phyloP scores from a whole-genome alignment of 2,329 filamentous ascomycete genomes.

The Lasiodiplodia gonubiensis region DNA sequence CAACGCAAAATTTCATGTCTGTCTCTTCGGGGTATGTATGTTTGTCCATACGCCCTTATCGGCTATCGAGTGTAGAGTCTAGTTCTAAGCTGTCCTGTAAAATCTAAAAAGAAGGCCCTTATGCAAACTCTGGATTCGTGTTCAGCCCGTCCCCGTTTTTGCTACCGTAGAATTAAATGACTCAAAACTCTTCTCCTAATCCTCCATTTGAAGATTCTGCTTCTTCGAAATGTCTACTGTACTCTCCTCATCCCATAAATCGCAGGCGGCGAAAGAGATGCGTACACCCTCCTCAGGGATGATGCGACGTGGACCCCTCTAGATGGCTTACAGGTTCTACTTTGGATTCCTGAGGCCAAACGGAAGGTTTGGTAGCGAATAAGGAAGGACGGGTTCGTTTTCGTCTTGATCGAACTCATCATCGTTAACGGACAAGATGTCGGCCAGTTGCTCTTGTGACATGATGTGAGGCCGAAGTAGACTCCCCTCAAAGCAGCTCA shows the following conservation, averaged over 20 bases:
- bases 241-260: background rate
- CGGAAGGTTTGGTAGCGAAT: background rate
- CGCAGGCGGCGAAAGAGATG: background rate
- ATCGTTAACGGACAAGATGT: background rate
- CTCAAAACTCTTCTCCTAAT: no score
- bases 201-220: no score
- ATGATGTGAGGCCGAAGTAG: background rate
- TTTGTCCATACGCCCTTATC: no score
- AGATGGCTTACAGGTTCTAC: background rate
- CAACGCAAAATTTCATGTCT: no score
- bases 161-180: no score
- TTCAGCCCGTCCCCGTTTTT: no score
- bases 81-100: no score
- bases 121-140: no score
- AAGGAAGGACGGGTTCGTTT: background rate
- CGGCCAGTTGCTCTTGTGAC: background rate
- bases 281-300: background rate
- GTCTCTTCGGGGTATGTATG: no score
- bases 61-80: no score
- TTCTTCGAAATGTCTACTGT: constrained; percentile 4
- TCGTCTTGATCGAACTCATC: background rate
- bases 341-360: background rate
- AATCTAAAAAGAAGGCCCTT: no score
- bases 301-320: background rate
- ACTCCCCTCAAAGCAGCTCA: no score